Evolutionary conservation across 176 grass and related monocot genomes (phyloP).

Genomic region (Bromus sterilis): DNA sequence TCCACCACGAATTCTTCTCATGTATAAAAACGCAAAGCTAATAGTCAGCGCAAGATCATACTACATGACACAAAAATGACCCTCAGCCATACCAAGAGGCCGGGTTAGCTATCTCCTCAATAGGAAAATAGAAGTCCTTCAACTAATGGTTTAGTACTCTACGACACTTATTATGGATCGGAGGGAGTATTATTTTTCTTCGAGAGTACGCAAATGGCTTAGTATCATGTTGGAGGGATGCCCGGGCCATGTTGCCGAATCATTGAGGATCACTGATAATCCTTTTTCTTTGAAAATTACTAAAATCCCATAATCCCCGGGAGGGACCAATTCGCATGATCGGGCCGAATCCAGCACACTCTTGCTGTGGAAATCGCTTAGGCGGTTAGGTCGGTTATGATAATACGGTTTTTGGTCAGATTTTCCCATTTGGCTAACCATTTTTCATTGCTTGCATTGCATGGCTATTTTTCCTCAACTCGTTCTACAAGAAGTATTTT

Average conservation of each 20-base stretch:
- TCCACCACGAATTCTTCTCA: not conserved
- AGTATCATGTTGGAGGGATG: not conserved
- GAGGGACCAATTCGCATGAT: not conserved
- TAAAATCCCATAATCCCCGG: not conserved
- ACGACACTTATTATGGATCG: too few relatives aligned
- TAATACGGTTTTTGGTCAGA: too few relatives aligned
- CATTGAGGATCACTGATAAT: not conserved
- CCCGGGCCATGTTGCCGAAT: not conserved
- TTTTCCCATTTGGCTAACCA: too few relatives aligned
- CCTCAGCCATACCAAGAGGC: not conserved
- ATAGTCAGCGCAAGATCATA: not conserved
- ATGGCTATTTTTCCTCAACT: too few relatives aligned
- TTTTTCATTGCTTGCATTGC: too few relatives aligned
- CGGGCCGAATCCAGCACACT: not conserved
- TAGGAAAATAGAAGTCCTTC: too few relatives aligned
- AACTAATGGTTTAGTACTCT: too few relatives aligned
- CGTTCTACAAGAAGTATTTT: too few relatives aligned
- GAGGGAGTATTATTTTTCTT: too few relatives aligned
- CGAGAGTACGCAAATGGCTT: too few relatives aligned
- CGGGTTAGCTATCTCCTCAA: not conserved
- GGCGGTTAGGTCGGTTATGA: not conserved
- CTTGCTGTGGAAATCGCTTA: not conserved
- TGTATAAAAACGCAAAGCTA: not conserved
- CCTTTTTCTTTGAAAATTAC: not conserved
- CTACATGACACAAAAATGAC: not conserved